A percentile compares a stretch with the other conserved stretches of the same genome.
These are phyloP conservation scores for Senecio squalidus DNA, from an alignment of 140 eudicot genomes.

Conservation along the genomic window DNA sequence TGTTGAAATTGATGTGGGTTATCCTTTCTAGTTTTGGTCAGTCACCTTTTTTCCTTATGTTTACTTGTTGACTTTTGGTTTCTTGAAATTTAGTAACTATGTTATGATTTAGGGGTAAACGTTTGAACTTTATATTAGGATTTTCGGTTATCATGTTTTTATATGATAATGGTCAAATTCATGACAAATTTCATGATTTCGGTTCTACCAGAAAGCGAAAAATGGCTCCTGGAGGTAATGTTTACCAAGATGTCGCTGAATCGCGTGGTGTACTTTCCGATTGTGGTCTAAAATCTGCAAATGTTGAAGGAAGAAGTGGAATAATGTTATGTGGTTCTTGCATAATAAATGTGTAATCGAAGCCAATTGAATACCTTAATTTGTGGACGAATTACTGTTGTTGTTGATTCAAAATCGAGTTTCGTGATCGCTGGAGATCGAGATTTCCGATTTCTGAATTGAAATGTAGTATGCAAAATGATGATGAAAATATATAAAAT, in stretches of 20 bases:
- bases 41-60: neutral
- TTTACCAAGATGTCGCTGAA: conserved; percentile 41
- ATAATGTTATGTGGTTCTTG: conserved; percentile 17
- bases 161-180: neutral
- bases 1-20: conserved; percentile 16
- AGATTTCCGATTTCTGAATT: neutral
- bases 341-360: too few species aligned
- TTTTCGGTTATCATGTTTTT: conserved; percentile 10
- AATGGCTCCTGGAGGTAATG: conserved; percentile 42
- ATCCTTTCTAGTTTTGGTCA: too few species aligned
- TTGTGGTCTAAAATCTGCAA: conserved; percentile 29
- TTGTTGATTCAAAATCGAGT: too few species aligned
- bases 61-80: neutral
- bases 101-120: neutral
- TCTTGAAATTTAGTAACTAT: neutral
- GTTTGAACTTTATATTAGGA: neutral
- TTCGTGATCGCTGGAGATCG: too few species aligned
- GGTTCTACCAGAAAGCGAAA: conserved; percentile 6
- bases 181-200: neutral
- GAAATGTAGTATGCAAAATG: too few species aligned
- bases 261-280: conserved; percentile 22
- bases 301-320: conserved; percentile 28
- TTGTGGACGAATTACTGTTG: too few species aligned
- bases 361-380: too few species aligned
- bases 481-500: too few species aligned